Conservation (phyloP, 2,329 filamentous ascomycete genomes). For the Phyllosticta citribraziliensis region DNA sequence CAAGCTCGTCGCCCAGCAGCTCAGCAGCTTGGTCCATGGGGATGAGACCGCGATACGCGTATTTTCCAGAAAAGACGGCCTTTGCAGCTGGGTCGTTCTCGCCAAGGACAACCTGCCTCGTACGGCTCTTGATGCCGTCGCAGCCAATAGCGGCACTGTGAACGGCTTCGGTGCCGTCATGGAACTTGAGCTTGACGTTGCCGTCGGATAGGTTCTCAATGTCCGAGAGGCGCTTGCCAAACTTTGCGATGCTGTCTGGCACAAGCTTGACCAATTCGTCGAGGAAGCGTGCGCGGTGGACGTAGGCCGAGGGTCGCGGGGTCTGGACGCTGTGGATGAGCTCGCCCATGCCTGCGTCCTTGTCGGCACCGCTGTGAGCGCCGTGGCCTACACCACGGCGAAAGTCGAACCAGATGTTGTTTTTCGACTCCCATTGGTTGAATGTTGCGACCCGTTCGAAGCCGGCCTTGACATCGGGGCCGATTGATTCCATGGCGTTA, state of each 20-base stretch:
- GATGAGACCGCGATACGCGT: constrained; percentile 53
- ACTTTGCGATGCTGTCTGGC: constrained; percentile 30
- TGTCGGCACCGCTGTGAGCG: constrained; percentile 13
- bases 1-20: constrained; percentile 40
- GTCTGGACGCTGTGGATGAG: constrained; percentile 17
- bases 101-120: constrained; percentile 44
- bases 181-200: constrained; percentile 28
- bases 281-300: constrained; percentile 41
- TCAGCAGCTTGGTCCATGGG: constrained; percentile 46
- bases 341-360: constrained; percentile 16
- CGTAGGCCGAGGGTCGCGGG: constrained; percentile 18
- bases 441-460: constrained; percentile 35
- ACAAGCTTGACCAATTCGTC: constrained; percentile 40
- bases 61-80: constrained; percentile 47
- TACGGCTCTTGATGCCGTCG: constrained; percentile 53
- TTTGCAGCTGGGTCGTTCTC: constrained; percentile 34
- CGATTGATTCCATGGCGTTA: constrained; percentile 45
- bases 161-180: constrained; percentile 34
- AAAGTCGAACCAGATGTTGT: constrained; percentile 34
- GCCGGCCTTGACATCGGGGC: constrained; percentile 33
- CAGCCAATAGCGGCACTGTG: constrained; percentile 48
- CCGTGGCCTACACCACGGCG: constrained; percentile 23
- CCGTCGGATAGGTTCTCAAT: constrained; percentile 18
- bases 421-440: constrained; percentile 28
- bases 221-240: constrained; percentile 29